phyloP scores from a whole-genome alignment of 2,329 filamentous ascomycete genomes.

The Verticillium isaacii region DNA sequence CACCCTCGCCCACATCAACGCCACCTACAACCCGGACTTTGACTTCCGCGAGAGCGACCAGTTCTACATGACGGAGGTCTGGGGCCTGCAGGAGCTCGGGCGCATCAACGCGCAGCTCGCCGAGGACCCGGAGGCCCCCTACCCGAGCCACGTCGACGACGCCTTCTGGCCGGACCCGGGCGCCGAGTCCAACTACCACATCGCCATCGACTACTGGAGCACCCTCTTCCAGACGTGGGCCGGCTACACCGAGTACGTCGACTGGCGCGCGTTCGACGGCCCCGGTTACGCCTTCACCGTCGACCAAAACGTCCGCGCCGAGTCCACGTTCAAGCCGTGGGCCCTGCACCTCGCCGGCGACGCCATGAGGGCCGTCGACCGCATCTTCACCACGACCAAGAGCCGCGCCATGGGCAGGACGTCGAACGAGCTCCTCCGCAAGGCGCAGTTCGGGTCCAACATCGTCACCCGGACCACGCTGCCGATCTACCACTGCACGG shows the following conservation, averaged over 20 bases:
- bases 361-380: slow-evolving; percentile 21
- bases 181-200: slow-evolving; percentile 21
- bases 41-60: slow-evolving; percentile 34
- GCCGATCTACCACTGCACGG: slow-evolving; percentile 33
- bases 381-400: slow-evolving; percentile 23
- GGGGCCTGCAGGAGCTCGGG: slow-evolving; percentile 35
- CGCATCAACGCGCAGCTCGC: slow-evolving; percentile 23
- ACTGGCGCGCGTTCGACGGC: slow-evolving; percentile 25
- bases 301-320: slow-evolving; percentile 14
- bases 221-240: slow-evolving; percentile 33
- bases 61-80: slow-evolving; percentile 36
- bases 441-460: slow-evolving; percentile 30
- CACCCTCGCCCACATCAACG: slow-evolving; percentile 23
- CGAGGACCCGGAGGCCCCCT: slow-evolving; percentile 12
- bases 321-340: slow-evolving; percentile 21
- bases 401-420: slow-evolving; percentile 17
- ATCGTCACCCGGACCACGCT: slow-evolving; percentile 29
- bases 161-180: slow-evolving; percentile 15
- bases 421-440: slow-evolving; percentile 24
- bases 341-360: slow-evolving; percentile 25
- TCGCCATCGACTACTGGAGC: slow-evolving; percentile 35
- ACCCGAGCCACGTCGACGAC: slow-evolving; percentile 13
- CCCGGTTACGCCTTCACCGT: slow-evolving; percentile 17
- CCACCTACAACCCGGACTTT: slow-evolving; percentile 25
- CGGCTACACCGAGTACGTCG: slow-evolving; percentile 27